Base-by-base conservation (phyloP, 768 basidiomycete species). In the Tulasnella calospora region DNA sequence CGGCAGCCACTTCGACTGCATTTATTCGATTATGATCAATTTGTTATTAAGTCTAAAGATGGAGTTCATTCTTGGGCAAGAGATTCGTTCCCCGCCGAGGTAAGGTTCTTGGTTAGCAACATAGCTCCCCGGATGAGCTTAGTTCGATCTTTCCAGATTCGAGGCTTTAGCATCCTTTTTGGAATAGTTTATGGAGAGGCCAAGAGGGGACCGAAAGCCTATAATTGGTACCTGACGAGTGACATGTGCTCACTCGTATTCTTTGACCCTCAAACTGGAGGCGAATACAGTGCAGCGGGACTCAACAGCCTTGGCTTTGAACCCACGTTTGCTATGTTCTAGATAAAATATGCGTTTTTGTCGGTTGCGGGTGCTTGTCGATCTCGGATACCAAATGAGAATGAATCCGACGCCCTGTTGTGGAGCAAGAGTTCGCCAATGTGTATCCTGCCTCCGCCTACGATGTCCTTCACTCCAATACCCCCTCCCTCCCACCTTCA, bases 21-120 rank as follows among this genome's bases (percentile, higher is more conserved):
- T 5, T 23, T 71, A 13, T 71, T 71, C 17, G 71, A 71, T 35
- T 71, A 38, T 71, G 71, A 71, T 27, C 13, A 36, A 15, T 71
- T 71, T n/a, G 71, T 71, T 17, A 71, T 71, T 7, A 71, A 71
- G 71, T 38, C 71, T 15, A 71, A 71, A 36, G 71, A 71, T 10
- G 71, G 13, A 10, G 33, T 71, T 35, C 21, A 38, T 30, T 23
- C 71, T 38, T 71, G 71, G 71, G 71, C 71, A 17, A 38, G 71
- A 36, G 71, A 44, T 17, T 0, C 2, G 19, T n/a, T 71, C 8
- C n/a, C 3, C 0, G 10, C 15, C 12, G 71, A 71, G 23, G 71
- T 71, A 19, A 19, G 46, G 19, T 21, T 19, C 17, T 15, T 47
- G 17, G 40, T 40, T 40, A 40, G 9, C 40, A 40, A 3, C 8